Evolutionary conservation across 73 alveolate species (phyloP).

Genomic region (Stentor coeruleus): DNA sequence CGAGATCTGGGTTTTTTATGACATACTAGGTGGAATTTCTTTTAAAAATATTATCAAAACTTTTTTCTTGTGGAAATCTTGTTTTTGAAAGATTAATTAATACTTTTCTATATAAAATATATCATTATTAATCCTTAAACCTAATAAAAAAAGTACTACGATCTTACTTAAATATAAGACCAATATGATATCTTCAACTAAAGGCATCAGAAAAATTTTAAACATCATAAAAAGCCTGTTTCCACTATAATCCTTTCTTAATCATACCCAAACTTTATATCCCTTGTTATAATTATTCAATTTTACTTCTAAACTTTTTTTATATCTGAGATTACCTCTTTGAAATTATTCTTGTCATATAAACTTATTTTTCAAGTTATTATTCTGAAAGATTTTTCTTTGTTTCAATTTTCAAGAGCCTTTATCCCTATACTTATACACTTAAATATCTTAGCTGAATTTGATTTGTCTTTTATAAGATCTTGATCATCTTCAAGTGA

Average conservation of each 20-base stretch:
- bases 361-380: not conserved
- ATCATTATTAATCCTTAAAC: not conserved
- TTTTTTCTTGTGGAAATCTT: too few relatives aligned
- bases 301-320: not conserved
- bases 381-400: not conserved
- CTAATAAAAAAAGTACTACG: not conserved
- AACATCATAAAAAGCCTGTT: not conserved
- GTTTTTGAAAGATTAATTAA: too few relatives aligned
- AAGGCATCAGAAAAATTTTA: not conserved
- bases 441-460: not conserved
- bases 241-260: not conserved
- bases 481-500: slow-evolving; percentile 22
- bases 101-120: not conserved
- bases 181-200: not conserved
- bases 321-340: not conserved
- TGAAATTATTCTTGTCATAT: not conserved
- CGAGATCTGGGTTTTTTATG: not conserved
- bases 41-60: not conserved
- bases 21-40: not conserved
- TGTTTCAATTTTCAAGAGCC: not conserved
- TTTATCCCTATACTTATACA: slow-evolving; percentile 5
- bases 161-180: not conserved
- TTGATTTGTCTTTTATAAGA: slow-evolving; percentile 16
- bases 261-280: not conserved
- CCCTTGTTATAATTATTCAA: not conserved